Evolutionary conservation across 345 rosid species (phyloP).

Genomic region (Capsella bursapastoris): DNA sequence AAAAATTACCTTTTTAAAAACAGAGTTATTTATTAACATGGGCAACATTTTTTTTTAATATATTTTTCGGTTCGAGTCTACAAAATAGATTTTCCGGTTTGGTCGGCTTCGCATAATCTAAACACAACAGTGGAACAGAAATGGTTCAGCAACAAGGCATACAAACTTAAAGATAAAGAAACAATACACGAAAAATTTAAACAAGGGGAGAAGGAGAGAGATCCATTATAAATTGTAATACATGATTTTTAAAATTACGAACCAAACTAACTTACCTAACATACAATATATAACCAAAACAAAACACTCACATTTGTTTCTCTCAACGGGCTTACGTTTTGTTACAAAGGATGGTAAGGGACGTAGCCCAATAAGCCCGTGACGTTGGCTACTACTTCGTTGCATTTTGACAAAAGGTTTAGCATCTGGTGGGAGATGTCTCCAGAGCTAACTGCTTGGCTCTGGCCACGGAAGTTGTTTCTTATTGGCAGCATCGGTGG

Average conservation of each 20-base stretch:
- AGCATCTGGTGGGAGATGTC: conserved; percentile 98
- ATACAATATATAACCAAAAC: conserved; percentile 35
- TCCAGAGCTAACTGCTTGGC: conserved; percentile 36
- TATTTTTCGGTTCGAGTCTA: background rate
- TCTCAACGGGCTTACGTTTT: conserved; percentile 37
- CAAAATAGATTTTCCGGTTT: background rate
- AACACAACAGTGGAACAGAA: background rate
- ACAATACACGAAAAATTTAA: background rate
- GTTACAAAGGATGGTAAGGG: conserved; percentile 93
- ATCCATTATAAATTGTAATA: conserved; percentile 23
- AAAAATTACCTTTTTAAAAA: background rate
- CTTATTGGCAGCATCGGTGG: conserved; percentile 25
- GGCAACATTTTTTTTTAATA: no score
- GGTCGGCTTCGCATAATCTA: background rate
- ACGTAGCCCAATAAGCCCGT: conserved; percentile 84
- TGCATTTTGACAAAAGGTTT: conserved; percentile 88
- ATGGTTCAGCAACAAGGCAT: background rate
- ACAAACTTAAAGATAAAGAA: background rate
- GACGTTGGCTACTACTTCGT: conserved; percentile 81
- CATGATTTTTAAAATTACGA: conserved; percentile 13
- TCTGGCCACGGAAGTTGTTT: conserved; percentile 33
- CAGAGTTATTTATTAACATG: no score
- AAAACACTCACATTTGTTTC: conserved; percentile 14
- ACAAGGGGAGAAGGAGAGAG: background rate
- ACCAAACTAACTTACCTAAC: conserved; percentile 25